Conservation (phyloP, 805 yeast genomes). For the Dipodascopsis uninucleata region DNA sequence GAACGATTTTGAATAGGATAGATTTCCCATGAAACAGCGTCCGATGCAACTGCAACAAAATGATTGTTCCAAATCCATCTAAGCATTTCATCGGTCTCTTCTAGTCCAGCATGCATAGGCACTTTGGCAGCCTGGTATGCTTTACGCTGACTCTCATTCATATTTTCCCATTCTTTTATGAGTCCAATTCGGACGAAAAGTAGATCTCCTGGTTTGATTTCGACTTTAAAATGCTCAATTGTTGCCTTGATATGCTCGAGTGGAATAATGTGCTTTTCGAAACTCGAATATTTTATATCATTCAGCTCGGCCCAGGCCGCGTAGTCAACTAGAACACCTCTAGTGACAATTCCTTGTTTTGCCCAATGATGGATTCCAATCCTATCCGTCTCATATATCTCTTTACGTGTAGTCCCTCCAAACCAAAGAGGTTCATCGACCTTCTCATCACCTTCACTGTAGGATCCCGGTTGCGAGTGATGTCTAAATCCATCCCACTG, state of each 20-base stretch:
- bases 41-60: constrained; percentile 33
- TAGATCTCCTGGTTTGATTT: constrained; percentile 31
- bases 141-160: constrained; percentile 17
- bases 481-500: constrained; percentile 40
- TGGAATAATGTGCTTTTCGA: constrained; percentile 26
- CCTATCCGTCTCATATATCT: constrained; percentile 16
- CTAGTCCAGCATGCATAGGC: constrained; percentile 29
- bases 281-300: constrained; percentile 27
- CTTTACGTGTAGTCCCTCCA: constrained; percentile 24
- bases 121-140: constrained; percentile 21
- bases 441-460: background rate
- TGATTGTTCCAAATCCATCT: constrained; percentile 34
- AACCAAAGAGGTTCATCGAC: constrained; percentile 9
- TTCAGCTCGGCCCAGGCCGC: constrained; percentile 31
- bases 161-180: constrained; percentile 31
- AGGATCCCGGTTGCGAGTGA: constrained; percentile 31
- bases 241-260: constrained; percentile 26
- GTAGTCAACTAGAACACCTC: constrained; percentile 34
- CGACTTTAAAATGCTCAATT: constrained; percentile 24
- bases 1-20: constrained; percentile 25
- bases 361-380: constrained; percentile 32
- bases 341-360: constrained; percentile 32
- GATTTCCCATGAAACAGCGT: constrained; percentile 31
- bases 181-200: constrained; percentile 32
- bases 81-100: constrained; percentile 29